Percentiles rank a stretch among this genome's conserved stretches.
phyloP scores from a whole-genome alignment of 2,329 filamentous ascomycete species.

The Apiospora sp. region DNA sequence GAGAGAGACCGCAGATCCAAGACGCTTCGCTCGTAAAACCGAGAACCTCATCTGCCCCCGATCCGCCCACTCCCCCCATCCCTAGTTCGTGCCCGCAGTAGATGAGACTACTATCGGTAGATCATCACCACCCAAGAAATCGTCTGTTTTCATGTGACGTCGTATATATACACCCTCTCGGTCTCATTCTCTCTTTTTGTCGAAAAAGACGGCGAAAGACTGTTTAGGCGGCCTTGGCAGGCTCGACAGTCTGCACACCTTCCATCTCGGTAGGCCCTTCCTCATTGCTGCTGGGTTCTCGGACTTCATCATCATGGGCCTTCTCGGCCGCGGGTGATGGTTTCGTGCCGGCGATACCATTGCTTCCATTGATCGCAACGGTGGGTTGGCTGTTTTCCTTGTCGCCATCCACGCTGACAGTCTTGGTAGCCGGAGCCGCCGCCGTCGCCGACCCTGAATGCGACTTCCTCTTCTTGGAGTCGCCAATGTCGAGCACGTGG shows the following conservation, averaged over 20 bases:
- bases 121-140: not conserved
- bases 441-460: slow-evolving; percentile 42
- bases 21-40: not conserved
- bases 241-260: not conserved
- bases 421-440: not conserved
- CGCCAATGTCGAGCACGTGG: slow-evolving; percentile 43
- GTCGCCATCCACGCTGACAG: slow-evolving; percentile 42
- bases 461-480: slow-evolving; percentile 39
- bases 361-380: not conserved
- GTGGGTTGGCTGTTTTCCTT: slow-evolving; percentile 58
- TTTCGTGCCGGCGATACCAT: not conserved
- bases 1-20: not conserved
- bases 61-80: not conserved
- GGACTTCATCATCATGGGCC: not conserved
- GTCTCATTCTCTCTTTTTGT: not conserved
- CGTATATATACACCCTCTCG: not conserved
- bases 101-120: not conserved
- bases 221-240: not conserved
- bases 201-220: too few species aligned
- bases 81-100: not conserved
- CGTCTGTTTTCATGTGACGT: slow-evolving; percentile 16
- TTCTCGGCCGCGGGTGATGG: not conserved
- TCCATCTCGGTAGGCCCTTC: slow-evolving; percentile 9
- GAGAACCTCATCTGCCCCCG: not conserved
- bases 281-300: not conserved